These are phyloP conservation scores for Porphyrellus cyaneotinctus DNA, from an alignment of 768 basidiomycete species.

Conservation along the genomic window DNA sequence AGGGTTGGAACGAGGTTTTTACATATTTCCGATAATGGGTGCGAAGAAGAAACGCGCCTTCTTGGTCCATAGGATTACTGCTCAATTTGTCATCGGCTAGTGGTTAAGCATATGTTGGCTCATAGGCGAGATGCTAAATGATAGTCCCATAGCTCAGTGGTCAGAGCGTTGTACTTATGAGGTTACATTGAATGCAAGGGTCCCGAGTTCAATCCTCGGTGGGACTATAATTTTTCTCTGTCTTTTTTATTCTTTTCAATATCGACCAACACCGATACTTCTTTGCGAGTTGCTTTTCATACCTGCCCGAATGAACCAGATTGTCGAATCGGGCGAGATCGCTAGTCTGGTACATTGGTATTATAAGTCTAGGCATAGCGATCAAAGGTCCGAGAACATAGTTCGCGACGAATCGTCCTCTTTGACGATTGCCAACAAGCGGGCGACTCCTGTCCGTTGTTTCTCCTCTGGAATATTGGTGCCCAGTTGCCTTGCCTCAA, in stretches of 20 bases:
- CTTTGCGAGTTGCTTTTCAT: too few species aligned
- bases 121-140: background rate
- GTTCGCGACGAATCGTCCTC: constrained; percentile 6
- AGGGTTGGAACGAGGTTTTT: constrained; percentile 71
- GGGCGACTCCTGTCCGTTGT: constrained; percentile 22
- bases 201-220: constrained; percentile 63
- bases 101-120: background rate
- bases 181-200: constrained; percentile 54
- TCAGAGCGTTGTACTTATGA: constrained; percentile 62
- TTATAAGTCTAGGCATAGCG: background rate
- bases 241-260: too few species aligned
- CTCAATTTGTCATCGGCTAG: background rate
- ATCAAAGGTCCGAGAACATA: background rate
- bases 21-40: constrained; percentile 42
- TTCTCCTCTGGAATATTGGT: background rate
- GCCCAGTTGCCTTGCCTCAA: constrained; percentile 33
- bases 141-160: constrained; percentile 57
- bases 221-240: constrained; percentile 44
- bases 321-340: background rate
- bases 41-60: constrained; percentile 36
- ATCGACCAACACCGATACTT: too few species aligned
- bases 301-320: background rate
- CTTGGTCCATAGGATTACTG: constrained; percentile 24
- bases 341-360: background rate
- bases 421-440: constrained; percentile 14